Evolutionary conservation across 2,329 filamentous ascomycete species (phyloP), one percentile per base, ranked within the genome.

Genomic region (Pestalotiopsis sp.): DNA sequence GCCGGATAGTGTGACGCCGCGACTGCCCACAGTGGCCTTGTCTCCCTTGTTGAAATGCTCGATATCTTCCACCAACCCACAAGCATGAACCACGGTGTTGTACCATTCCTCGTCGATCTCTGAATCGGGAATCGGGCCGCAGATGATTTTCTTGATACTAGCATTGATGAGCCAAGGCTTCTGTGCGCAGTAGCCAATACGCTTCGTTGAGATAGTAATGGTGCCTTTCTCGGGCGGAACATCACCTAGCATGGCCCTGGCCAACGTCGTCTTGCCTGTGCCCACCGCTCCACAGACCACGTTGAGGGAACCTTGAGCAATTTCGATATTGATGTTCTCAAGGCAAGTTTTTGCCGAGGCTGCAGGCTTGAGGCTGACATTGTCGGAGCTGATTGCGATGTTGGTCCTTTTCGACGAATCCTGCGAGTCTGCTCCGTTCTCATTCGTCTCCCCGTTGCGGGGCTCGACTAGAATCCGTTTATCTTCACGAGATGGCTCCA

Each of bases 121-220:
- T 68, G 64, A 64, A 23, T 59, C 20, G 13, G 23, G n/a, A 17
- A 63, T 13, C 14, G 60, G 60, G 7, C 45, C 62, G 13, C 69
- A 70, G 17, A 83, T 80, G 9, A 73, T 73, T 5, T 79, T 70
- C 68, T 73, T 75, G 25, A 82, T 78, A 4, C 67, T 80, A 1
- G 73, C 74, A 38, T 76, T 79, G 0, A 78, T 78, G 25, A 83
- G 71, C 81, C 81, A 83, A 0, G 81, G 74, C 14, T 58, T 74
- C 38, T 83, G 81, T 4, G 79, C 71, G 66, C 79, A 81, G 60
- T 81, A 83, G 12, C 72, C 78, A 56, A 82, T 77, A 11, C 67
- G 69, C 45, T 56, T 56, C 57, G 64, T 31, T 6, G 64, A 57
- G 49, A 66, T 25, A 27, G 25, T 31, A 13, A 66, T 66, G 23